Percentiles rank a stretch among this genome's conserved stretches.
Evolutionary conservation across 2,329 filamentous ascomycete species (phyloP).

Genomic region (Colletotrichum phormii): DNA sequence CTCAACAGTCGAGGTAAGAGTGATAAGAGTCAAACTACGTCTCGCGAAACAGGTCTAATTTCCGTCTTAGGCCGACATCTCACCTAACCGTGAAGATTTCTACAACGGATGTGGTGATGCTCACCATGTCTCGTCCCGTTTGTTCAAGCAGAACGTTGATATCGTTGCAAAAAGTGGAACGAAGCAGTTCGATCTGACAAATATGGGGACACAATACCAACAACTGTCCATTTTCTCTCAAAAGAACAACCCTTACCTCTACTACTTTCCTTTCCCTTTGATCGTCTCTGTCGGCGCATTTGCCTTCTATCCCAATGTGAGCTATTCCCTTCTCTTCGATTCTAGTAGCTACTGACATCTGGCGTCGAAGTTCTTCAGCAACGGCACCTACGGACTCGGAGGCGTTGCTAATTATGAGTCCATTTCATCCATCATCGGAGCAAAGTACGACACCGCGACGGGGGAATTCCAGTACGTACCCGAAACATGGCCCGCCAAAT

Average conservation of each 20-base stretch:
- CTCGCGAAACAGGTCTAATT: background rate
- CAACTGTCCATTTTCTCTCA: slow-evolving; percentile 26
- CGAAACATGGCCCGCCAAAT: slow-evolving; percentile 32
- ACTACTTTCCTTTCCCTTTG: slow-evolving; percentile 28
- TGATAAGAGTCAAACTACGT: background rate
- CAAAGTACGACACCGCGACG: slow-evolving; percentile 19
- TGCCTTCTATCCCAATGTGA: slow-evolving; percentile 28
- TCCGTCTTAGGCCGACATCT: slow-evolving; percentile 7
- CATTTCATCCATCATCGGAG: slow-evolving; percentile 29
- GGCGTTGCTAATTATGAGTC: slow-evolving; percentile 33
- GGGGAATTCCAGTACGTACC: slow-evolving; percentile 31
- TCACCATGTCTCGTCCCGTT: slow-evolving; percentile 24
- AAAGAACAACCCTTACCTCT: slow-evolving; percentile 29
- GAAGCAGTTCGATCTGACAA: slow-evolving; percentile 27
- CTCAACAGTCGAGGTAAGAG: slow-evolving; percentile 26
- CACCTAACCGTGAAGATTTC: slow-evolving; percentile 27
- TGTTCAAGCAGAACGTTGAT: slow-evolving; percentile 32
- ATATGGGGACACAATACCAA: slow-evolving; percentile 31
- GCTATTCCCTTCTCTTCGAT: background rate
- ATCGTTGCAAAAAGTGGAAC: slow-evolving; percentile 20
- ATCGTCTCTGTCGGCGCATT: slow-evolving; percentile 26
- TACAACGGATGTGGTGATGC: slow-evolving; percentile 31
- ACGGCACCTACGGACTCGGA: slow-evolving; percentile 23
- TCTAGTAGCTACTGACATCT: background rate
- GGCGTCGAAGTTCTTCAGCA: slow-evolving; percentile 21